Conservation (phyloP, 768 basidiomycete species). For the Ramaria sp. region DNA sequence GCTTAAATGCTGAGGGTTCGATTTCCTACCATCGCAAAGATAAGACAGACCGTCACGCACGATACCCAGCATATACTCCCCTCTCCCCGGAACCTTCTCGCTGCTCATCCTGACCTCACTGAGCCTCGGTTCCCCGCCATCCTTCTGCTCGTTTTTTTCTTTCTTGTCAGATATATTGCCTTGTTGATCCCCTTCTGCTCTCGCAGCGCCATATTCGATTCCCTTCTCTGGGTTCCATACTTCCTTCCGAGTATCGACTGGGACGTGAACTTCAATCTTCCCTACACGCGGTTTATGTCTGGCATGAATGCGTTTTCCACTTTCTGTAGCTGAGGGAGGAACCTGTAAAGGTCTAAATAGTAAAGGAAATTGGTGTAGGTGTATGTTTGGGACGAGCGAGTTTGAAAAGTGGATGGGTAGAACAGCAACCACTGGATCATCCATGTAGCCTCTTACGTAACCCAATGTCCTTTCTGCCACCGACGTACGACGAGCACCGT, state of each 20-base stretch:
- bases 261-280: slow-evolving; percentile 68
- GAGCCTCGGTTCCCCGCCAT: slow-evolving; percentile 51
- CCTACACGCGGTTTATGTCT: slow-evolving; percentile 54
- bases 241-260: slow-evolving; percentile 68
- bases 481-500: not conserved
- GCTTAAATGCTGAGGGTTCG: slow-evolving; percentile 7
- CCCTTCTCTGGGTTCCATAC: slow-evolving; percentile 73
- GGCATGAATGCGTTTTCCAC: slow-evolving; percentile 69
- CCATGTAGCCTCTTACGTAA: slow-evolving; percentile 10
- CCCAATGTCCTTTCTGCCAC: slow-evolving; percentile 4
- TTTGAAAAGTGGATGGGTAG: slow-evolving; percentile 69
- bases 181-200: slow-evolving; percentile 69
- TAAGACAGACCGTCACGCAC: slow-evolving; percentile 52
- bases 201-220: slow-evolving; percentile 51
- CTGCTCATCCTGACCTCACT: slow-evolving; percentile 63
- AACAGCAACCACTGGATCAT: slow-evolving; percentile 55
- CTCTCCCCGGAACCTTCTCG: slow-evolving; percentile 55
- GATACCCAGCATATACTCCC: slow-evolving; percentile 66
- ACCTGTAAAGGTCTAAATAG: slow-evolving; percentile 61
- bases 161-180: slow-evolving; percentile 21
- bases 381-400: slow-evolving; percentile 47
- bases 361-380: slow-evolving; percentile 76
- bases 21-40: not conserved
- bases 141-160: slow-evolving; percentile 28
- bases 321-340: slow-evolving; percentile 60